Evolutionary conservation across 139 green algal genomes (phyloP).

Genomic region (Edaphochlamys debaryana): DNA sequence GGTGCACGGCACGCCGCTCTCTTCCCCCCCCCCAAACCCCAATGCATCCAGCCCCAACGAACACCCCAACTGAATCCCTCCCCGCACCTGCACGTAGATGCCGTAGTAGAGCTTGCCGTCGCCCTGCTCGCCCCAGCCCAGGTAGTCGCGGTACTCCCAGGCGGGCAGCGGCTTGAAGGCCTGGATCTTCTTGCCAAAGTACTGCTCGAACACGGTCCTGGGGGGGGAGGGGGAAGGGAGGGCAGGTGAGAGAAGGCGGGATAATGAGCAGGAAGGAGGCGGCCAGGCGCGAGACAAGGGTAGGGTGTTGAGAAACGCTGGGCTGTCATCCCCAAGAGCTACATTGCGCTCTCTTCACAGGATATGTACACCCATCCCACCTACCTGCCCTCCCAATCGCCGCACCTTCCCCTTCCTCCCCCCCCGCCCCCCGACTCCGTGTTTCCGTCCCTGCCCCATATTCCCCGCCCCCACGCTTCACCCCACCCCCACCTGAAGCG

Average conservation of each 20-base stretch:
- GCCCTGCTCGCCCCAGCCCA: conserved; percentile 97
- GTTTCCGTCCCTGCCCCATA: not conserved
- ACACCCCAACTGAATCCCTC: not conserved
- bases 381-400: too few relatives aligned
- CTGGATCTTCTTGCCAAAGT: conserved; percentile 97
- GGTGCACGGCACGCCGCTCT: too few relatives aligned
- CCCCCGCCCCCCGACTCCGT: too few relatives aligned
- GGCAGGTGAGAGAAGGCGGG: too few relatives aligned
- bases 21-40: too few relatives aligned
- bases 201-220: conserved; percentile 93
- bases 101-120: conserved; percentile 92
- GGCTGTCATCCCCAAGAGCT: too few relatives aligned
- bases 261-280: too few relatives aligned
- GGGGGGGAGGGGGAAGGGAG: not conserved
- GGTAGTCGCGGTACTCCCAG: conserved; percentile 96
- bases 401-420: not conserved
- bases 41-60: too few relatives aligned
- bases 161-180: conserved; percentile 88
- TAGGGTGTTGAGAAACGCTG: too few relatives aligned
- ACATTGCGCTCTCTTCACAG: too few relatives aligned
- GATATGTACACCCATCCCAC: too few relatives aligned
- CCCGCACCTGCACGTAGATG: conserved; percentile 86
- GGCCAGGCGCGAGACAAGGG: too few relatives aligned
- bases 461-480: not conserved
- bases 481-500: conserved; percentile 81